Evolutionary conservation across 192 early-diverging fungal genomes (phyloP), one percentile per base, ranked within the genome.

Genomic region (Entomortierella beljakovae): DNA sequence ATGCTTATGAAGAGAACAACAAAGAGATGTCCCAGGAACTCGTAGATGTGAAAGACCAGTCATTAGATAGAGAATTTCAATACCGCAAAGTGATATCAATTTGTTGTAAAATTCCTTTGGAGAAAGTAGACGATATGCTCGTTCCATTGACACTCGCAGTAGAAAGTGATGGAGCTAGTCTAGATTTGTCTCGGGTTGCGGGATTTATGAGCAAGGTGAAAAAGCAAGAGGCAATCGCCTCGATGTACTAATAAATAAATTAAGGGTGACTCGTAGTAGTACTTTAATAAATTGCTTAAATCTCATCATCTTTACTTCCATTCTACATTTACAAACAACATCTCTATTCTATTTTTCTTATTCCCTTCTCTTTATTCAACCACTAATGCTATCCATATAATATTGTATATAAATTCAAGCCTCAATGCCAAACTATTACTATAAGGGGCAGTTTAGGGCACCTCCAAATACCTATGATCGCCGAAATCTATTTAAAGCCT

Each of bases 31-130:
- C 77, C 28, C 71, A 90, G 22, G 89, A 94, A 35, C 64, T 95
- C 25, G 76, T 77, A 8, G 81, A 69, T 8, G 57, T 92, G 40
- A 84, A 84, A 15, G 83, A 71, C 7, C 82, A 85, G 43, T 84
- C 89, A 13, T 80, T 86, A 11, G 89, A 91, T 25, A 87, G 85
- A 52, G 94, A 96, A 65, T 68, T 92, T 28, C 89, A 93, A 69
- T 97, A 91, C 82, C 92, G 92, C 75, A 86, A 88, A 62, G 87
- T 98, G 50, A 95, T 98, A 70, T 89, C 94, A 6, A 88, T 90
- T 22, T 95, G 95, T 80, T 97, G 95, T 64, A 88, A 91, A 61
- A 89, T 97, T 22, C 83, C 88, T 10, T 62, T 94, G 20, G 93
- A 92, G 5, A 86, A 92, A 33, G 93, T 98, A 1, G 94, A 95